These are phyloP conservation scores for Letharia columbiana DNA, from an alignment of 495 filamentous ascomycete genomes.

Conservation along the genomic window DNA sequence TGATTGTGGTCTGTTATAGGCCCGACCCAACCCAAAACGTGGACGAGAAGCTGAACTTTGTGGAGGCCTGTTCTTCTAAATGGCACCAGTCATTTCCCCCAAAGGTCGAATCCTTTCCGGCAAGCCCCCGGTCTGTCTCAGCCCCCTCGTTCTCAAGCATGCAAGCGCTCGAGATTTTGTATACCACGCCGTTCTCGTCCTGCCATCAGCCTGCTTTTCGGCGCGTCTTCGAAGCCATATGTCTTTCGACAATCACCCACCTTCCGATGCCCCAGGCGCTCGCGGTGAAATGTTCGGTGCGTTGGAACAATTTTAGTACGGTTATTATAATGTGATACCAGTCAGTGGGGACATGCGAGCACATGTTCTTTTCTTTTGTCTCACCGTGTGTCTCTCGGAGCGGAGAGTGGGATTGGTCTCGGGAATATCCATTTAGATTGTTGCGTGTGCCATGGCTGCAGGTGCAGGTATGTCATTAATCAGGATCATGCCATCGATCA, in stretches of 20 bases:
- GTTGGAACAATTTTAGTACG: constrained; percentile 7
- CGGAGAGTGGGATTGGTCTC: neutral
- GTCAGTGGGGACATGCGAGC: constrained; percentile 7
- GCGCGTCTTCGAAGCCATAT: constrained; percentile 10
- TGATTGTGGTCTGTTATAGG: constrained; percentile 92
- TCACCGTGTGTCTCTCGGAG: neutral
- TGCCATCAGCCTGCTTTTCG: constrained; percentile 2
- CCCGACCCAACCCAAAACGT: constrained; percentile 16
- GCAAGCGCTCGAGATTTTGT: constrained; percentile 15
- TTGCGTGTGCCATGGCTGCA: neutral
- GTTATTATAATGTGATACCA: constrained; percentile 20
- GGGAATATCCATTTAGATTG: neutral
- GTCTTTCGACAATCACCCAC: constrained; percentile 1
- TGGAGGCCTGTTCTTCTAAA: constrained; percentile 25
- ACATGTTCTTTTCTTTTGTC: constrained; percentile 1
- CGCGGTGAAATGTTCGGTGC: constrained; percentile 6
- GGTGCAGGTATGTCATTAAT: constrained; percentile 1
- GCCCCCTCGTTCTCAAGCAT: constrained; percentile 11
- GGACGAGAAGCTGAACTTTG: constrained; percentile 26
- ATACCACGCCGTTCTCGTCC: constrained; percentile 13
- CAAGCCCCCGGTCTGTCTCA: constrained; percentile 2
- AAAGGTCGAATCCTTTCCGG: neutral
- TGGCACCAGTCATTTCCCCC: constrained; percentile 2
- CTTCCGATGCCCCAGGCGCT: constrained; percentile 10
- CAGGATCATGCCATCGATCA: neutral